A percentile compares a stretch with the other conserved stretches of the same genome.
Conservation (phyloP, 805 yeast genomes). For the Blastobotrys robertii region DNA sequence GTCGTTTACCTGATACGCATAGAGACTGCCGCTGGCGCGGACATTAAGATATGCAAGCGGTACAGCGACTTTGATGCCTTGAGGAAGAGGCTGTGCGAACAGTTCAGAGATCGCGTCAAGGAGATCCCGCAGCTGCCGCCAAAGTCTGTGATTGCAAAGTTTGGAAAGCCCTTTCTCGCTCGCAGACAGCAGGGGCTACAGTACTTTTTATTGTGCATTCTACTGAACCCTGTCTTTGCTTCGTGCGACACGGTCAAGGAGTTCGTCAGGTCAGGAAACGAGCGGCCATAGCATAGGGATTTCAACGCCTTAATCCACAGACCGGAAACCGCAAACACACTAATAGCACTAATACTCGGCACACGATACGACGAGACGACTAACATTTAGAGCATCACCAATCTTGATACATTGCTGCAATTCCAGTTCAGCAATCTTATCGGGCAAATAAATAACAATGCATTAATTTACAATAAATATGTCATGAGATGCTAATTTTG, state of each 20-base stretch:
- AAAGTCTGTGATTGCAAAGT: conserved; percentile 28
- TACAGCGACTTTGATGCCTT: conserved; percentile 55
- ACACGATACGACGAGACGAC: too few species aligned
- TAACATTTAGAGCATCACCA: too few species aligned
- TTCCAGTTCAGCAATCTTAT: too few species aligned
- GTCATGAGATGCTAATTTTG: too few species aligned
- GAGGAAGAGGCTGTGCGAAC: conserved; percentile 29
- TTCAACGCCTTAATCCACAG: too few species aligned
- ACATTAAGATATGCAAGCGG: conserved; percentile 43
- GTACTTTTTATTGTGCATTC: conserved; percentile 35
- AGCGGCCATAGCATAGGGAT: too few species aligned
- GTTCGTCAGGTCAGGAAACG: conserved; percentile 18
- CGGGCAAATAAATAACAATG: too few species aligned
- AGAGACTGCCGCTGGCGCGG: conserved; percentile 30
- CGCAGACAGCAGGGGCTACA: conserved; percentile 35
- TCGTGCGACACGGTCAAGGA: conserved; percentile 23
- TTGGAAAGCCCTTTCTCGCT: conserved; percentile 28
- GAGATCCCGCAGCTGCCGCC: conserved; percentile 41
- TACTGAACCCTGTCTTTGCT: conserved; percentile 33
- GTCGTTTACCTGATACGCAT: conserved; percentile 35
- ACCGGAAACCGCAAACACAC: too few species aligned
- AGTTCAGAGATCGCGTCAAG: conserved; percentile 29
- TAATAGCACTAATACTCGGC: too few species aligned
- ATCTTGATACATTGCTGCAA: too few species aligned
- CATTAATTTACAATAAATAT: too few species aligned